Evolutionary conservation across 2,329 filamentous ascomycete genomes (phyloP).

Genomic region (Scytalidium lignicola): DNA sequence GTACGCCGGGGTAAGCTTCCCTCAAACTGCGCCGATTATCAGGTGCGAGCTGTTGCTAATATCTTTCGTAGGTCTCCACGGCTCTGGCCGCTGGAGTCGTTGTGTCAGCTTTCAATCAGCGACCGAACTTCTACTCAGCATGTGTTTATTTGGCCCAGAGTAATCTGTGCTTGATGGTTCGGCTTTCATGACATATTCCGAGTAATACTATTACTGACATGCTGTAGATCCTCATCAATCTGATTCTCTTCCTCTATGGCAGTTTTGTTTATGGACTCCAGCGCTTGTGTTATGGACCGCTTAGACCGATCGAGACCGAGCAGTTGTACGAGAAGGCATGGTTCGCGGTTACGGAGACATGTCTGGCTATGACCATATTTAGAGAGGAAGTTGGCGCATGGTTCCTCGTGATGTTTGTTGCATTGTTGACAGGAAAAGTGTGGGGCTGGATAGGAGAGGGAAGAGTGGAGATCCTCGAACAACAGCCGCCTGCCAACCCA

Average conservation of each 20-base stretch:
- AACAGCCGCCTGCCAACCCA: constrained; percentile 87
- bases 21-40: background rate
- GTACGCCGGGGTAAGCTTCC: constrained; percentile 43
- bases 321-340: constrained; percentile 96
- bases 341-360: constrained; percentile 97
- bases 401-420: constrained; percentile 95
- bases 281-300: constrained; percentile 80
- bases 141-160: constrained; percentile 96
- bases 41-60: background rate
- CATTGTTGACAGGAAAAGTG: constrained; percentile 86
- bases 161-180: constrained; percentile 87
- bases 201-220: constrained; percentile 1
- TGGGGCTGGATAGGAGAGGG: constrained; percentile 99
- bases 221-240: constrained; percentile 80
- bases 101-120: constrained; percentile 86
- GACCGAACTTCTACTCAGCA: constrained; percentile 97
- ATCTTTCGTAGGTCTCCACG: constrained; percentile 61
- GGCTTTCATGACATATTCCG: constrained; percentile 22
- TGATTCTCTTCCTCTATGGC: constrained; percentile 75
- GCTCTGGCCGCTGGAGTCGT: constrained; percentile 79
- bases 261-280: constrained; percentile 83
- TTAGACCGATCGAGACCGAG: constrained; percentile 92
- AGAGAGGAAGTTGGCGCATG: constrained; percentile 89
- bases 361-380: constrained; percentile 97
- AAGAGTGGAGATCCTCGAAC: constrained; percentile 87